phyloP scores from a whole-genome alignment of 1,139 yeast genomes.

The Candida dubliniensis region DNA sequence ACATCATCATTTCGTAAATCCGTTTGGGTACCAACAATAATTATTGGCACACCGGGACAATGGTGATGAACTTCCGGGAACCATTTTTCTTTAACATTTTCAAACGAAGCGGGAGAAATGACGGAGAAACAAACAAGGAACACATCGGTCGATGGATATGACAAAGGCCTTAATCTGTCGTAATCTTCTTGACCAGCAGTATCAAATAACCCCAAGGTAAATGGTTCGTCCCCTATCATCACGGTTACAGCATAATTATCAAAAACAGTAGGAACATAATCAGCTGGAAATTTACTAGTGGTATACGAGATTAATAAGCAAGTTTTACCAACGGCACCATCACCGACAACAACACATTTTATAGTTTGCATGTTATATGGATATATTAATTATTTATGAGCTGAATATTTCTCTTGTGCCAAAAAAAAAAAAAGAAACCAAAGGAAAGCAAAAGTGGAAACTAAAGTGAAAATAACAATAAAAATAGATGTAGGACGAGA shows the following conservation, averaged over 20 bases:
- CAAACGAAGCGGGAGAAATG: slow-evolving; percentile 77
- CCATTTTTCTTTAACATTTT: slow-evolving; percentile 77
- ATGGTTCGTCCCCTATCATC: slow-evolving; percentile 77
- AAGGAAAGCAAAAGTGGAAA: not conserved
- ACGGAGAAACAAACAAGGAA: slow-evolving; percentile 86
- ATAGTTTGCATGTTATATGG: slow-evolving; percentile 65
- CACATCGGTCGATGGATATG: slow-evolving; percentile 91
- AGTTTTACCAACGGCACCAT: slow-evolving; percentile 96
- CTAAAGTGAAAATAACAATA: no score
- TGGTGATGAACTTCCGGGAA: slow-evolving; percentile 86
- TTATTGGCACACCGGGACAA: slow-evolving; percentile 82
- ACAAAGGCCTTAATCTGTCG: slow-evolving; percentile 85
- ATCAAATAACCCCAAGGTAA: slow-evolving; percentile 89
- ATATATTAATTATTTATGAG: not conserved
- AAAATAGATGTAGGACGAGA: no score
- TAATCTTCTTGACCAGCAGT: slow-evolving; percentile 98
- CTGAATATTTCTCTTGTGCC: not conserved
- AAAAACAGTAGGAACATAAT: slow-evolving; percentile 91
- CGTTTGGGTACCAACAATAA: slow-evolving; percentile 93
- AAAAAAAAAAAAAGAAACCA: not conserved
- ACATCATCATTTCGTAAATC: slow-evolving; percentile 94
- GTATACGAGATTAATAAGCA: slow-evolving; percentile 87
- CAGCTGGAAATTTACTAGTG: slow-evolving; percentile 91
- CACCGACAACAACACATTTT: slow-evolving; percentile 96
- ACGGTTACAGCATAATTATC: slow-evolving; percentile 89